phyloP scores from a whole-genome alignment of 768 basidiomycete genomes.

The Mycena indigotica region DNA sequence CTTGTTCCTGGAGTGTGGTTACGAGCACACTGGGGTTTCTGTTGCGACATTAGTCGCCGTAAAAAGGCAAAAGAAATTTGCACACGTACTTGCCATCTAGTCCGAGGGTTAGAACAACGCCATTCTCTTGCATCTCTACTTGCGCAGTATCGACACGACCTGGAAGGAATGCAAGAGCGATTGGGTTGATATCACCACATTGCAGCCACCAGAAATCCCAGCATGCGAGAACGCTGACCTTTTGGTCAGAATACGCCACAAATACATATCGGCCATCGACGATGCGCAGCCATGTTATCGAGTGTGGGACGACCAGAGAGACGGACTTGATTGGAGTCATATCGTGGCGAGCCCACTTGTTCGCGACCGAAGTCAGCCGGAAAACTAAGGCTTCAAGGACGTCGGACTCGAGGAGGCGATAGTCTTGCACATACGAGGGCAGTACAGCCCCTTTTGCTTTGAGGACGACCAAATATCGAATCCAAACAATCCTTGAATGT shows the following conservation, averaged over 20 bases:
- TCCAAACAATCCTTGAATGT: not conserved
- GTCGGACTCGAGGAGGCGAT: not conserved
- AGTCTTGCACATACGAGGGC: not conserved
- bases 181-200: constrained; percentile 1
- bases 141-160: constrained; percentile 10
- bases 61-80: not conserved
- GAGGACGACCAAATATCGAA: not conserved
- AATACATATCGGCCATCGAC: constrained; percentile 14
- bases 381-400: not conserved
- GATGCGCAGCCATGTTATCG: constrained; percentile 22
- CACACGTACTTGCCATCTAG: constrained; percentile 2
- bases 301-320: constrained; percentile 13
- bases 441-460: not conserved
- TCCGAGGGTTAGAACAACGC: constrained; percentile 11
- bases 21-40: not conserved
- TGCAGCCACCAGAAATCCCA: constrained; percentile 11
- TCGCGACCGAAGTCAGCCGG: not conserved
- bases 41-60: too few species aligned
- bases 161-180: constrained; percentile 14
- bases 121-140: not conserved
- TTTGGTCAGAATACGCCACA: constrained; percentile 15
- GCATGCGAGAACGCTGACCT: constrained; percentile 12
- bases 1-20: not conserved
- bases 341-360: not conserved
- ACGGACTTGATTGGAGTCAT: not conserved